Base-by-base conservation (phyloP, 208 protist genomes). In the Leishmania braziliensis region DNA sequence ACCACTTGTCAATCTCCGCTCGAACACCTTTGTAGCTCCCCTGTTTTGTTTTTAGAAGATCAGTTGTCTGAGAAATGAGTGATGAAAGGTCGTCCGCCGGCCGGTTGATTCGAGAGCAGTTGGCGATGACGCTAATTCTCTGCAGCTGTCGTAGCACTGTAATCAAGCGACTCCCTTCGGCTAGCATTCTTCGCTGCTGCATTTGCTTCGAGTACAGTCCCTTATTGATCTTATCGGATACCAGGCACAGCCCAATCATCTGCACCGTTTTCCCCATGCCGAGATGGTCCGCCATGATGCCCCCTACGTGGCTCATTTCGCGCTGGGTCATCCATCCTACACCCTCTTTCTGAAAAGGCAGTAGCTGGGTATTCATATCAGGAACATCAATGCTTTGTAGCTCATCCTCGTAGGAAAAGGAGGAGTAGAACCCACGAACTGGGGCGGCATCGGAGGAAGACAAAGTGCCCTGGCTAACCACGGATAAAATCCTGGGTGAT, bases 231-330 rank as follows among this genome's bases (percentile, higher is more conserved):
- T 74, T 82, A 62, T 95, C 88, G 12, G 95, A 95, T 4, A 92
- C 86, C 6, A 98, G 77, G 80, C 93, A 98, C 56, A 98, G 75
- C 1, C 91, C 95, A 75, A 98, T 97, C 94, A 98, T 98, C 74
- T 98, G 95, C 51, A 98, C 86, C 4, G 95, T 98, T 83, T 98
- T 98, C 1, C 95, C 95, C 92, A 98, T 96, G 16, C 95, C 95
- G 20, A 98, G 84, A 73, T 98, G 95, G 71, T 98, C 95, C 0
- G 95, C 94, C 93, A 98, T 97, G 51, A 98, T 97, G 29, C 95
- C 95, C 16, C 95, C 95, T 23, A 95, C 84, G 78, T 96, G 89
- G 48, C 70, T 82, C 23, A 92, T 81, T 79, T 98, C 93, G 26
- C 94, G 87, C 23, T 94, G 89, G 33, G 89, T 88, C 95, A 98